Conservation (phyloP, 2,329 filamentous ascomycete species). For the Elsinoe ampelina region DNA sequence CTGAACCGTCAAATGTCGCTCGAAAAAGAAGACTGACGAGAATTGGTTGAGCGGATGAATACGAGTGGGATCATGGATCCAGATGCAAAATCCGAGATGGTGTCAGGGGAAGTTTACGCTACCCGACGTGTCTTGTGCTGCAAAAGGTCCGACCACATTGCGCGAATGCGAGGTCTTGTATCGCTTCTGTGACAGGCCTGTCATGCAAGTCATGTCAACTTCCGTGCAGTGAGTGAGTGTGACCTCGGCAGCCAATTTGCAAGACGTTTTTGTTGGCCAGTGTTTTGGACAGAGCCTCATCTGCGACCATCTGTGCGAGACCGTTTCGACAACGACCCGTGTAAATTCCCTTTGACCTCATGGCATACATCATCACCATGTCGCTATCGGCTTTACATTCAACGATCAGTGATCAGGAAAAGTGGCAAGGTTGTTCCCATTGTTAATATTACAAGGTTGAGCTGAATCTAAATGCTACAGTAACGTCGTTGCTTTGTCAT, state of each 20-base stretch:
- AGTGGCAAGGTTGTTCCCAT: background rate
- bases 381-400: background rate
- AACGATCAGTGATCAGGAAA: background rate
- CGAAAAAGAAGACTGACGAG: background rate
- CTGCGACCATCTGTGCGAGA: background rate
- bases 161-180: background rate
- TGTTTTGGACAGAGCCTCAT: background rate
- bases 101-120: background rate
- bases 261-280: background rate
- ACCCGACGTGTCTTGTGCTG: background rate
- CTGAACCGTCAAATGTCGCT: conserved; percentile 9
- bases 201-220: background rate
- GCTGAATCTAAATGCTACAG: conserved; percentile 10
- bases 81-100: background rate
- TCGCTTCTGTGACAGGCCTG: no score
- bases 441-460: conserved; percentile 15
- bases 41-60: conserved; percentile 1
- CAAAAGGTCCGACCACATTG: background rate
- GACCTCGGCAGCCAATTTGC: background rate
- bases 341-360: background rate
- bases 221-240: background rate
- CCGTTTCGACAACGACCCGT: background rate
- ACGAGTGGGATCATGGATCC: conserved; percentile 4
- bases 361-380: background rate
- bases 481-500: conserved; percentile 13